Evolutionary conservation across 306 rosid species (phyloP), one percentile per base, ranked within the genome.

Genomic region (Pyrus communis): DNA sequence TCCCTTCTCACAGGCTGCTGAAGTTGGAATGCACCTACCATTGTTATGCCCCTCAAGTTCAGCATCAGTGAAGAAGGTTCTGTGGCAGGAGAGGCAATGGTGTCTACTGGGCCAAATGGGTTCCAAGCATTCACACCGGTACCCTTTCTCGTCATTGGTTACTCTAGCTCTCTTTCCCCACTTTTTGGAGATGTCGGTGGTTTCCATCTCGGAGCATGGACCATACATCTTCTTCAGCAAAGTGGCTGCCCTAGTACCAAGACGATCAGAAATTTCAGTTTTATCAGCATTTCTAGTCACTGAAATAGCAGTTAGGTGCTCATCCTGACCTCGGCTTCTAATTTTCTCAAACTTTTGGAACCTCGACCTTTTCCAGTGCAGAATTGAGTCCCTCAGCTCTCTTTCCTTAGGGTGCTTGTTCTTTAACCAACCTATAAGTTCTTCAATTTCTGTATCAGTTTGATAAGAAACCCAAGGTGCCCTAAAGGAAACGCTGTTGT

Each of bases 1-100:
- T 30, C 75, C 85, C 87, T 81, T 84, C 77, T 91, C 93, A 67
- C 35, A 73, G 38, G 78, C 75, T 5, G 69, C 78, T 38, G 82
- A 75, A 76, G 77, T 87, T 71, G 87, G 81, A 82, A 42, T 81
- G 84, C 98, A 96, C 82, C 76, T 88, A 15, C 93, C 91, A 79
- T 91, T 90, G 78, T 69, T 84, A 78, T 96, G 99, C 57, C 84
- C 89, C 78, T 91, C 93, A 81, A 91, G 88, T 77, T 93, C 98
- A 75, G 27, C 81, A 87, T 89, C 94, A 78, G 79, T 81, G 31
- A 19, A 64, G 77, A 89, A 81, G 65, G 92, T 89, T 85, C 71
- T 88, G 86, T 96, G 99, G 81, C 99, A 96, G 84, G 82, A 91
- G 74, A 85, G 80, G 85, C 99, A 96, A 82, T 92, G 99, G 49